These are phyloP conservation scores for Solanum chilense DNA, from an alignment of 257 asterid genomes.

Conservation along the genomic window DNA sequence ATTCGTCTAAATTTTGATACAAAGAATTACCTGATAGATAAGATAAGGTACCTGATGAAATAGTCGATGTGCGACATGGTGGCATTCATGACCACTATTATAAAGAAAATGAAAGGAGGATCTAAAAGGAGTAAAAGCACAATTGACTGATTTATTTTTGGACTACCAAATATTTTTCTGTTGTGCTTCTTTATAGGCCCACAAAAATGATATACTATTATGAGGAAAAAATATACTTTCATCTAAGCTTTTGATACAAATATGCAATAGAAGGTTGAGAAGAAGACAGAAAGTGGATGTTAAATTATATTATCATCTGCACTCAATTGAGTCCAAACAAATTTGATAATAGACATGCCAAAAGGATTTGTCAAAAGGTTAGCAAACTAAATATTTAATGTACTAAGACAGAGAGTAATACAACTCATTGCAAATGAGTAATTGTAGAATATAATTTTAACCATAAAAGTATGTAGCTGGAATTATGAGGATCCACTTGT, in stretches of 20 bases:
- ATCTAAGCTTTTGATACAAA: conserved; percentile 12
- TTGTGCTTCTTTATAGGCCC: conserved; percentile 19
- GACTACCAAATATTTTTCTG: conserved; percentile 15
- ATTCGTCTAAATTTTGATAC: neutral
- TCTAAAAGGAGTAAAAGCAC: conserved; percentile 5
- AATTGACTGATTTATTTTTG: conserved; percentile 12
- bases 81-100: neutral
- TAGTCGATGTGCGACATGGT: neutral
- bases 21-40: fast-evolving
- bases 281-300: conserved; percentile 3
- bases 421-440: neutral
- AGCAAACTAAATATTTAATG: neutral
- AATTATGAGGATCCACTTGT: neutral
- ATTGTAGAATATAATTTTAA: neutral
- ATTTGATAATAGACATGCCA: neutral
- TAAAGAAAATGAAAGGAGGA: neutral
- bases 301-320: neutral
- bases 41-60: neutral
- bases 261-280: neutral
- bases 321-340: conserved; percentile 4
- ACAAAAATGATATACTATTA: conserved; percentile 2
- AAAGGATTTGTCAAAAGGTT: neutral
- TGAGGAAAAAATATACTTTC: conserved; percentile 1
- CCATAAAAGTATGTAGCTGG: neutral
- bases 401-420: neutral